These are phyloP conservation scores for Gnetum montanum DNA, from an alignment of 75 land plant species.

Conservation along the genomic window DNA sequence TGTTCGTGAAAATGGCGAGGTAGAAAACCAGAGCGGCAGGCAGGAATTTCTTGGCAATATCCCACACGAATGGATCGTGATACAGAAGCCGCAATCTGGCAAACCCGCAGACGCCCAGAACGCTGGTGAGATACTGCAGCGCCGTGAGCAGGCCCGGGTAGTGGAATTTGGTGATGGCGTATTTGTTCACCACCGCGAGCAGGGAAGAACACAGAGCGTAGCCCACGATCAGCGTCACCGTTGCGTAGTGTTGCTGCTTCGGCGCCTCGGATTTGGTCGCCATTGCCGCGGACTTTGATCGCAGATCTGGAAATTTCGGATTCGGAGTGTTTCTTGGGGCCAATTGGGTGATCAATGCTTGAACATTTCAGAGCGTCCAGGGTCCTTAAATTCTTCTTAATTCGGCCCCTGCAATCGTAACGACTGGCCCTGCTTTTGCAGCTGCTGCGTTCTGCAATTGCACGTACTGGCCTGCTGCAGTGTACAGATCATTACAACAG, in stretches of 20 bases:
- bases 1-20: slow-evolving; percentile 78
- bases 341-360: too few species aligned
- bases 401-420: too few species aligned
- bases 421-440: too few species aligned
- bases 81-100: slow-evolving; percentile 52
- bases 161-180: slow-evolving; percentile 74
- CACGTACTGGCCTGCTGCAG: too few species aligned
- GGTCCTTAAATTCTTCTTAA: too few species aligned
- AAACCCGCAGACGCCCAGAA: slow-evolving; percentile 54
- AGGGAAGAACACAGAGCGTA: slow-evolving; percentile 87
- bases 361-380: too few species aligned
- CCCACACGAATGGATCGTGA: slow-evolving; percentile 59
- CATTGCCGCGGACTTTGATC: slow-evolving; percentile 11
- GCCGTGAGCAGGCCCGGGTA: slow-evolving; percentile 86
- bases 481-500: too few species aligned
- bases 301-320: slow-evolving; percentile 1
- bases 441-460: too few species aligned
- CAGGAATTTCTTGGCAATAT: slow-evolving; percentile 66
- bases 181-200: slow-evolving; percentile 92
- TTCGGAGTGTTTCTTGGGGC: too few species aligned
- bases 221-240: slow-evolving; percentile 52
- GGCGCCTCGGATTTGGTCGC: slow-evolving; percentile 7
- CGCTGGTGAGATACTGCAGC: slow-evolving; percentile 69
- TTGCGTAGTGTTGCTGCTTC: slow-evolving; percentile 40
- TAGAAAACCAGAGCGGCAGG: slow-evolving; percentile 79